Conservation (phyloP, 352 stramenopile species). For the Blastocystis sp. region DNA sequence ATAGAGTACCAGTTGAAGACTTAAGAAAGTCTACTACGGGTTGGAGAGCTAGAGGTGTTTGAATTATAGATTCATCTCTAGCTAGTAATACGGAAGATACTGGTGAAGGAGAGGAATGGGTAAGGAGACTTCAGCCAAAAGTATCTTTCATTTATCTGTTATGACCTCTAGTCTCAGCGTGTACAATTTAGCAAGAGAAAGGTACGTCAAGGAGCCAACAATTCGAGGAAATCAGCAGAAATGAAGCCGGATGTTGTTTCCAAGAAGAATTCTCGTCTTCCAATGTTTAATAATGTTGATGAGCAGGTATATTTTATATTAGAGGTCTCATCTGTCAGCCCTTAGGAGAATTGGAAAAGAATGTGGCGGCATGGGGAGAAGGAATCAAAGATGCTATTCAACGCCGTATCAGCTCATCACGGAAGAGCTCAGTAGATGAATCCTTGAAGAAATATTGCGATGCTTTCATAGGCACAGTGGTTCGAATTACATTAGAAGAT, state of each 20-base stretch:
- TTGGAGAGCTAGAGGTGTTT: too few relatives aligned
- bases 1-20: too few relatives aligned
- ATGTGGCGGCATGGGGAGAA: neutral
- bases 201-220: too few relatives aligned
- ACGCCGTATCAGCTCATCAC: neutral
- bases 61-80: too few relatives aligned
- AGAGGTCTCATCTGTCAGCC: neutral
- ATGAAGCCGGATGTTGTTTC: neutral
- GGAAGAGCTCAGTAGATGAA: neutral
- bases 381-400: neutral
- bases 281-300: neutral
- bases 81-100: too few relatives aligned
- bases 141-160: too few relatives aligned
- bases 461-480: neutral
- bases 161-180: too few relatives aligned
- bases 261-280: neutral
- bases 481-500: neutral
- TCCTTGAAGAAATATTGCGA: neutral
- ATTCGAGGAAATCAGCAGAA: too few relatives aligned
- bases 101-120: too few relatives aligned
- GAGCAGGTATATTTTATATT: neutral
- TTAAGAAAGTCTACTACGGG: too few relatives aligned
- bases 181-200: too few relatives aligned
- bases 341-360: neutral
- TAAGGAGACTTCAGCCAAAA: too few relatives aligned